phyloP scores from a whole-genome alignment of 2,329 filamentous ascomycete species.

The Ascosphaera pollenicola region DNA sequence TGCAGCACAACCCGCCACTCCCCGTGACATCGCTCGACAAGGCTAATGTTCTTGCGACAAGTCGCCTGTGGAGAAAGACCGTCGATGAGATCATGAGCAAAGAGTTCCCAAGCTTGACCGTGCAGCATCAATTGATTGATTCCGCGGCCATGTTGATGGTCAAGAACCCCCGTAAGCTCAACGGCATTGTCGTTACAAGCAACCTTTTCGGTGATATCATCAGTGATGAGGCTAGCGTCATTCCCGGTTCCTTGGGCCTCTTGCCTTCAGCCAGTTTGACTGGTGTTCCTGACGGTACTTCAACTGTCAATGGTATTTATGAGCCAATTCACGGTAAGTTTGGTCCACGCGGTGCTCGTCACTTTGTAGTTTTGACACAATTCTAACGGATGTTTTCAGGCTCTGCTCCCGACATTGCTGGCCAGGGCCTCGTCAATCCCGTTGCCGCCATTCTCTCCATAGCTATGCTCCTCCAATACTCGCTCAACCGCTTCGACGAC shows the following conservation, averaged over 20 bases:
- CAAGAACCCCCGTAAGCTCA: conserved; percentile 72
- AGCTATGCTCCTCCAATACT: conserved; percentile 93
- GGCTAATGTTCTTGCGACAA: conserved; percentile 87
- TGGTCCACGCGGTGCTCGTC: conserved; percentile 4
- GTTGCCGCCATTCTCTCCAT: conserved; percentile 79
- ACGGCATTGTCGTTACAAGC: conserved; percentile 78
- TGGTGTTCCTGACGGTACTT: conserved; percentile 46
- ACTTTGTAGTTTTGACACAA: not conserved
- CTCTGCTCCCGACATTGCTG: conserved; percentile 81
- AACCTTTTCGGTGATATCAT: conserved; percentile 96
- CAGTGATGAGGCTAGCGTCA: conserved; percentile 82
- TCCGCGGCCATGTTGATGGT: conserved; percentile 95
- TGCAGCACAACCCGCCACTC: conserved; percentile 51
- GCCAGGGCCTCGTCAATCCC: conserved; percentile 78
- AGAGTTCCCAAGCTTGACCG: conserved; percentile 70
- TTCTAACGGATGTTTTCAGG: conserved; percentile 23
- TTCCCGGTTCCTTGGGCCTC: conserved; percentile 73
- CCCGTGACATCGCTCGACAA: conserved; percentile 82
- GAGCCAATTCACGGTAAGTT: conserved; percentile 79
- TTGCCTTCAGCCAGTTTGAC: conserved; percentile 73
- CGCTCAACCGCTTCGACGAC: conserved; percentile 55
- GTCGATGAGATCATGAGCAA: conserved; percentile 65
- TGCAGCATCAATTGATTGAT: conserved; percentile 83
- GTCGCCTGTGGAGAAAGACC: conserved; percentile 69
- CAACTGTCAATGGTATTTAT: conserved; percentile 78